Base-by-base conservation (phyloP, 345 rosid genomes). In the Aquilaria yunnanensis region DNA sequence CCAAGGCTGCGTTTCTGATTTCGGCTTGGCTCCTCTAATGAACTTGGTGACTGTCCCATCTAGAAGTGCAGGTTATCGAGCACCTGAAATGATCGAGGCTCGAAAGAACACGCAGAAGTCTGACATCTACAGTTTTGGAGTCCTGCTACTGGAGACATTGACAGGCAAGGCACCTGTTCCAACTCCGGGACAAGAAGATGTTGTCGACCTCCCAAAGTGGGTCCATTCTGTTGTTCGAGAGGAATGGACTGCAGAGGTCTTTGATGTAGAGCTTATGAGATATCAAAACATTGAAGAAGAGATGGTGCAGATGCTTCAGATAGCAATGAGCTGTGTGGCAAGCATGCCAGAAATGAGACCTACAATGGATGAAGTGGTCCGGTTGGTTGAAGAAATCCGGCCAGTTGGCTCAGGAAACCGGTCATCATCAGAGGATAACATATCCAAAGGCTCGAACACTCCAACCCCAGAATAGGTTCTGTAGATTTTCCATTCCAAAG, bases 161-260 rank as follows among this genome's bases (percentile, higher is more conserved):
- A 91, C 97, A 1, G 97, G 97, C 32, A 91, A 88, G 77, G 77
- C 80, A n/a, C 90, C 90, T 5, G 77, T 83, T 56, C 86, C 82
- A 71, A 65, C 85, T 41, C 66, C 81, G 0, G 83, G 89, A 46
- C 79, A 76, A 6, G 93, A 84, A 43, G 91, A 85, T 9, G 80
- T 73, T 45, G 81, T 86, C 46, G 97, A 91, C 66, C 83, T 91
- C 41, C 97, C 96, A 3, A 83, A 78, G 47, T 91, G 97, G 97
- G 97, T 88, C 37, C 96, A 86, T 68, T 88, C 97, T 1, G 91
- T 88, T 51, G 91, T 91, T 57, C 73, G 89, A 51, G 97, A 91
- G 75, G 96, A 91, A 71, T 91, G 97, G 97, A 88, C 97, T 6
- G 84, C 96, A 0, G 97, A 91, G 78, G 97, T 91, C 66, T 91